Percentiles rank a stretch among this genome's conserved stretches.
phyloP scores from a whole-genome alignment of 371 early-diverging fungal genomes.

The Apophysomyces elegans region DNA sequence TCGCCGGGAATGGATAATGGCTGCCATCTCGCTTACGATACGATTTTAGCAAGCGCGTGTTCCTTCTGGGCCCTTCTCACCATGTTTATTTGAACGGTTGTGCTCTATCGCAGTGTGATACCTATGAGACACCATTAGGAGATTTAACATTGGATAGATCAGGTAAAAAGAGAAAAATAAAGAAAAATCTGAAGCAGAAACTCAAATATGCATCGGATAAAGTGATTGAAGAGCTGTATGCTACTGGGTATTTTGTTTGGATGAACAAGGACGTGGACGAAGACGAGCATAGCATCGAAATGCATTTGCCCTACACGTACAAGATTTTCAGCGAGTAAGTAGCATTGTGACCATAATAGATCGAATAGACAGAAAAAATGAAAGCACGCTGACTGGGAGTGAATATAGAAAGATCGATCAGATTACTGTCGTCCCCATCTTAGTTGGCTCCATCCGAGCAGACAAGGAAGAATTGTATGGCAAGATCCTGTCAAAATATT shows the following conservation, averaged over 20 bases:
- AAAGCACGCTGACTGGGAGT: neutral
- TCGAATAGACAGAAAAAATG: neutral
- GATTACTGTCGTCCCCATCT: slow-evolving; percentile 81
- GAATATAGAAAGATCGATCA: slow-evolving; percentile 48
- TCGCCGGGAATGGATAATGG: neutral
- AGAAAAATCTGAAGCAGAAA: neutral
- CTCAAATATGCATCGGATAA: neutral
- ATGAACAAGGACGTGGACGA: slow-evolving; percentile 78
- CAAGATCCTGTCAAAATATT: slow-evolving; percentile 68
- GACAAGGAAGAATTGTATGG: slow-evolving; percentile 69
- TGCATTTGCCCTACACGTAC: slow-evolving; percentile 91
- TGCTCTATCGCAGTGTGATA: slow-evolving; percentile 70
- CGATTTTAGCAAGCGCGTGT: slow-evolving; percentile 72
- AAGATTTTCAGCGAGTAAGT: slow-evolving; percentile 74
- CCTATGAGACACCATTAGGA: slow-evolving; percentile 90
- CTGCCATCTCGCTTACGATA: neutral
- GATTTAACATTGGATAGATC: slow-evolving; percentile 70
- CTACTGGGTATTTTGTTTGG: slow-evolving; percentile 66
- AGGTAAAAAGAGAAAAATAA: slow-evolving; percentile 32
- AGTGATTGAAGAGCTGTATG: slow-evolving; percentile 64
- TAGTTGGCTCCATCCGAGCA: slow-evolving; percentile 77
- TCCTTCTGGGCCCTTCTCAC: slow-evolving; percentile 94
- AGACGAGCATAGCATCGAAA: slow-evolving; percentile 94
- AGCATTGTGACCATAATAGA: neutral
- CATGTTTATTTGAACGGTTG: slow-evolving; percentile 83